Evolutionary conservation across 2,329 filamentous ascomycete genomes (phyloP).

Genomic region (Phyllosticta capitalensis): DNA sequence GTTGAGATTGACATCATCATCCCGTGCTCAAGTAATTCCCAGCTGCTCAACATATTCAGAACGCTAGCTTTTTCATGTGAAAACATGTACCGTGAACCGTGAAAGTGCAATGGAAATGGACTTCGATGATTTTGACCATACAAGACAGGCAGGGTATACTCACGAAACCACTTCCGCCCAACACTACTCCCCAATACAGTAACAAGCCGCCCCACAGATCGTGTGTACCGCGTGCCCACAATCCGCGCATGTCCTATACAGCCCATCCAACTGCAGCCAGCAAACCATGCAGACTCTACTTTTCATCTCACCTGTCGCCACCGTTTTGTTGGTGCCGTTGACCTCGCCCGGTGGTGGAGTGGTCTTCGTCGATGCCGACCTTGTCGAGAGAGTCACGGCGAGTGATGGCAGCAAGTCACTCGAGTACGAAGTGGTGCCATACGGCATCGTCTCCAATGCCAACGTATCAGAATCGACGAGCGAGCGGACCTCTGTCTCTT

Average conservation of each 20-base stretch:
- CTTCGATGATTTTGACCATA: not conserved
- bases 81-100: not conserved
- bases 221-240: constrained; percentile 29
- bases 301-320: not conserved
- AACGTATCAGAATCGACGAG: constrained; percentile 12
- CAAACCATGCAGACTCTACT: constrained; percentile 26
- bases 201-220: constrained; percentile 19
- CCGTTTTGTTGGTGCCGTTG: not conserved
- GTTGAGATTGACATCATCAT: too few species aligned
- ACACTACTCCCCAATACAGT: not conserved
- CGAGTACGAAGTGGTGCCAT: not conserved
- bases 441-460: constrained; percentile 8
- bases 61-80: not conserved
- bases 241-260: constrained; percentile 26
- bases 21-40: too few species aligned
- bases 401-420: not conserved
- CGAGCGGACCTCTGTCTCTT: constrained; percentile 5
- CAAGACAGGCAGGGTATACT: not conserved
- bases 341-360: not conserved
- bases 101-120: not conserved
- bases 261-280: constrained; percentile 27
- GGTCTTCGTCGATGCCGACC: constrained; percentile 1
- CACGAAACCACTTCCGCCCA: not conserved
- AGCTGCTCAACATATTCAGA: too few species aligned
- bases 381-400: not conserved